Percentiles rank a stretch among this genome's conserved stretches.
Conservation (phyloP, 768 basidiomycete genomes). For the Suillus fuscotomentosus region DNA sequence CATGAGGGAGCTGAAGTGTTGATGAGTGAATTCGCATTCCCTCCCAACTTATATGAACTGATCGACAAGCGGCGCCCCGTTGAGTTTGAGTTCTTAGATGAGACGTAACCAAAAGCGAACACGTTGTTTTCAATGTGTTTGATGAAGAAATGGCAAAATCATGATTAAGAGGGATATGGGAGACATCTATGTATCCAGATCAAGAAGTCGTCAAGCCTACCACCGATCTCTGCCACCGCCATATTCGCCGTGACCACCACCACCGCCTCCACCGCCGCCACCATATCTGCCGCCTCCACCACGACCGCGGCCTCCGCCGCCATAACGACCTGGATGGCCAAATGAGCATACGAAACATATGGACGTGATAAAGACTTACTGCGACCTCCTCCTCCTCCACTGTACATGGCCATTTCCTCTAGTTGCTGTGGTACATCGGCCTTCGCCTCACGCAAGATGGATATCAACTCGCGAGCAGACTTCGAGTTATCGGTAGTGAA, state of each 20-base stretch:
- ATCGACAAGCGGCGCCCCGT: background rate
- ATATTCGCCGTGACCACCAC: constrained; percentile 40
- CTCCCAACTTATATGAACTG: background rate
- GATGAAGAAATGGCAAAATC: background rate
- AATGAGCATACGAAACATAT: constrained; percentile 7
- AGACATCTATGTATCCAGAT: constrained; percentile 1
- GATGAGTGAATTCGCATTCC: background rate
- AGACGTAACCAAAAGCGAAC: background rate
- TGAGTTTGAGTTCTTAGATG: background rate
- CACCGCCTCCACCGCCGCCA: constrained; percentile 39
- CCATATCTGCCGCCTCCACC: constrained; percentile 40
- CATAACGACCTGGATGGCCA: constrained; percentile 54
- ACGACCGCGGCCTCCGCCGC: constrained; percentile 45
- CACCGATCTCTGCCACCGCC: constrained; percentile 15
- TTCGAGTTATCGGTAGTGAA: constrained; percentile 97
- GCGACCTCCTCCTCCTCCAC: constrained; percentile 77
- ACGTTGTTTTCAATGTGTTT: background rate
- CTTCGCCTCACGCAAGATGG: constrained; percentile 85
- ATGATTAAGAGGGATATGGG: constrained; percentile 4
- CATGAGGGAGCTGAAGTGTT: background rate
- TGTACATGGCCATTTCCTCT: constrained; percentile 89
- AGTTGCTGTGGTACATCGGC: constrained; percentile 84
- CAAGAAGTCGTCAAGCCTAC: constrained; percentile 8
- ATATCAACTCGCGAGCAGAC: constrained; percentile 87
- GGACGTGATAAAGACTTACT: constrained; percentile 39